A percentile compares a stretch with the other conserved stretches of the same genome.
Conservation (phyloP, 371 early-diverging fungal genomes). For the Fennellomyces sp. region DNA sequence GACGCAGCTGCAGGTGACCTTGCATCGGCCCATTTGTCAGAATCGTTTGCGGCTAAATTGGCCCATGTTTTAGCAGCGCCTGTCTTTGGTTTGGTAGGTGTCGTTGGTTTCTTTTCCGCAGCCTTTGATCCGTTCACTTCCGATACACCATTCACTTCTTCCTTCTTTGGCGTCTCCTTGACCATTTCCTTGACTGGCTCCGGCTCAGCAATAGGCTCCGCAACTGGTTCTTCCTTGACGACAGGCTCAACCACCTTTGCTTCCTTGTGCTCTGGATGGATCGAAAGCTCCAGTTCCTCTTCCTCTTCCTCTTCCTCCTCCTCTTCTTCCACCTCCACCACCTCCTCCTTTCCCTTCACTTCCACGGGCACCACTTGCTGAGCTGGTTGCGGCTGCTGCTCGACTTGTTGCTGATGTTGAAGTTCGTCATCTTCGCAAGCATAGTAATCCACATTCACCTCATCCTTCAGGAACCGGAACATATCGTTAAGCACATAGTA, state of each 20-base stretch:
- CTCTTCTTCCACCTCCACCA: neutral
- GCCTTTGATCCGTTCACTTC: constrained; percentile 24
- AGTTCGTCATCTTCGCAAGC: constrained; percentile 30
- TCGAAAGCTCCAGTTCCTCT: neutral
- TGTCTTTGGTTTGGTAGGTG: constrained; percentile 11
- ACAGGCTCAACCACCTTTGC: neutral
- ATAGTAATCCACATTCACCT: constrained; percentile 36
- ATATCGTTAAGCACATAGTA: constrained; percentile 93
- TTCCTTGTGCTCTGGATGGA: neutral
- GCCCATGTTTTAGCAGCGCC: constrained; percentile 52
- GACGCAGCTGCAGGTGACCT: constrained; percentile 28
- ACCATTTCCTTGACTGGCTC: constrained; percentile 1
- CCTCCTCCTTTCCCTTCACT: neutral
- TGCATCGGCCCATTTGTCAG: constrained; percentile 39
- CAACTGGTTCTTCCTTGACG: neutral
- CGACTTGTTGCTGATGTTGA: constrained; percentile 12
- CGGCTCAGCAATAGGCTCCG: neutral
- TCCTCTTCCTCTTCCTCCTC: neutral
- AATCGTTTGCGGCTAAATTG: constrained; percentile 42
- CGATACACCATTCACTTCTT: constrained; percentile 21
- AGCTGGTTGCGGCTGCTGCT: constrained; percentile 11
- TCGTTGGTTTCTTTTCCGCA: constrained; percentile 50
- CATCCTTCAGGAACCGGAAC: constrained; percentile 89
- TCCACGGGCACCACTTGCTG: neutral
- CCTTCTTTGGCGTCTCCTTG: constrained; percentile 4